Evolutionary conservation across 2,329 filamentous ascomycete species (phyloP), one percentile per base, ranked within the genome.

Genomic region (Talaromyces atroroseus): DNA sequence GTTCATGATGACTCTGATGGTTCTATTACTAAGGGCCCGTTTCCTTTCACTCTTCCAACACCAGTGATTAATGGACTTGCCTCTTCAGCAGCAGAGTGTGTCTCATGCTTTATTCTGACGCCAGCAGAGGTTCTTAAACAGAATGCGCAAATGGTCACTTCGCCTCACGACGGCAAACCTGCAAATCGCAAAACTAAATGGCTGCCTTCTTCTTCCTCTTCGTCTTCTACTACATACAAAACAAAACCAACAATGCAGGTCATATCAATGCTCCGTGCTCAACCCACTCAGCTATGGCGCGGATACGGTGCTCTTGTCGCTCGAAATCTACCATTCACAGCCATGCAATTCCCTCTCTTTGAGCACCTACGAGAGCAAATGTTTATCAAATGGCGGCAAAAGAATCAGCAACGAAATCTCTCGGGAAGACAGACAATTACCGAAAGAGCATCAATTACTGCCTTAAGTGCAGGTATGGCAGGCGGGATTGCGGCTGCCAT

Each of bases 51-150:
- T 5, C 68, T 90, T 0, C 88, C 89, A 1, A 78, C 82, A 51
- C 84, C 90, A 0, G 62, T 90, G 10, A 81, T 91, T 55, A 87
- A 96, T 68, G 82, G 88, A 5, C 72, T 82, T 2, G 87, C 90
- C 12, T 95, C 90, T 1, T 86, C 85, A 1, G 74, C 84, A 16
- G 92, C 87, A 1, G 92, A 96, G 72, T 82, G 91, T 63, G 88
- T 90, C 2, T 92, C 90, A 5, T 96, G 92, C 68, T 79, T 90
- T 20, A 89, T 96, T 59, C 82, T 96, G 36, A 92, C 91, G 0
- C 92, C 91, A 0, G 90, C 90, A 14, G 91, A 96, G 70, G 89
- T 95, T 7, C 83, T 96, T 61, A 96, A 96, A 75, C 91, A 95
- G 69, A 96, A 96, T 71, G 90, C 92, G 0, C 91, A 96, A 71